phyloP scores from a whole-genome alignment of 2,329 filamentous ascomycete genomes.

The Chrysoporthe deuterocubensis region DNA sequence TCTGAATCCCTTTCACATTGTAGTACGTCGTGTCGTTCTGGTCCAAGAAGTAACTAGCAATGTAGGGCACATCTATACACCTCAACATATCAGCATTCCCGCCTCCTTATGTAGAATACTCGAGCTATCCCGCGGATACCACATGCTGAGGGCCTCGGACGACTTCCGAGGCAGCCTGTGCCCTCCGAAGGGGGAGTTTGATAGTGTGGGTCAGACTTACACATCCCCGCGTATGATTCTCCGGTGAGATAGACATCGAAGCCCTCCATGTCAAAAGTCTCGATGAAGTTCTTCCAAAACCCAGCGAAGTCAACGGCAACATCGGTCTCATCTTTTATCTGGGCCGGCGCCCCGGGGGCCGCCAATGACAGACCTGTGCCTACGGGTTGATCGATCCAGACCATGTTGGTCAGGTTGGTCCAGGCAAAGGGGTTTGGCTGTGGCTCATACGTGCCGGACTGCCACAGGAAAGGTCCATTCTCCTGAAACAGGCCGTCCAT shows the following conservation, averaged over 20 bases:
- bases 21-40: constrained; percentile 65
- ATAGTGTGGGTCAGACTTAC: constrained; percentile 3
- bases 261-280: constrained; percentile 65
- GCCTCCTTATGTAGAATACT: not conserved
- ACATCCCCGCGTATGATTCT: constrained; percentile 63
- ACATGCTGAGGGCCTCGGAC: not conserved
- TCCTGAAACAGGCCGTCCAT: constrained; percentile 71
- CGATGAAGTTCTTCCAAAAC: constrained; percentile 75
- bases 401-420: constrained; percentile 73
- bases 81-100: not conserved
- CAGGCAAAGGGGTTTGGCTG: constrained; percentile 68
- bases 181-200: not conserved
- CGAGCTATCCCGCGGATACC: not conserved
- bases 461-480: constrained; percentile 72
- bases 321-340: constrained; percentile 65
- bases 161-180: not conserved
- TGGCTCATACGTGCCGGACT: constrained; percentile 66
- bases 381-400: constrained; percentile 71
- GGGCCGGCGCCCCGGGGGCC: constrained; percentile 56
- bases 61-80: constrained; percentile 60
- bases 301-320: constrained; percentile 69
- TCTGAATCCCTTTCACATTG: constrained; percentile 66
- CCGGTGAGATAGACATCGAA: constrained; percentile 72
- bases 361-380: constrained; percentile 64
- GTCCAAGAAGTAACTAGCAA: constrained; percentile 71